These are phyloP conservation scores for Taxillus chinensis DNA, from an alignment of 164 flowering plant genomes.

Conservation along the genomic window DNA sequence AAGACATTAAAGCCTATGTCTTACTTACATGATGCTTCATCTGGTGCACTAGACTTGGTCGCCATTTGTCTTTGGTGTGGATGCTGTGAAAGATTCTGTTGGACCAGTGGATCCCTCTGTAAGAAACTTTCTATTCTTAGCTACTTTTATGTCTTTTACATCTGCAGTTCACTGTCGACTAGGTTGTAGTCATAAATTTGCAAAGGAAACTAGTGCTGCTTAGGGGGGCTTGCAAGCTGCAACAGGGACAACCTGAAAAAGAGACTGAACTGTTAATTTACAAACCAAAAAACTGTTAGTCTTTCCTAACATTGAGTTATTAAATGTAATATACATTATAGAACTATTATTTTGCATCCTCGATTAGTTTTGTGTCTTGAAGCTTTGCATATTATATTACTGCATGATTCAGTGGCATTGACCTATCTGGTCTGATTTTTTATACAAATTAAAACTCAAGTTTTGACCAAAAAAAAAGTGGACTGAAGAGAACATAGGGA, in stretches of 20 bases:
- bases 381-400: not conserved
- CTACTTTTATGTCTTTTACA: not conserved
- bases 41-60: conserved; percentile 59
- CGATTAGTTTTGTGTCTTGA: not conserved
- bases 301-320: too few relatives aligned
- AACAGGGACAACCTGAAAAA: not conserved
- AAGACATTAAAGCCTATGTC: not conserved
- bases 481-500: not conserved
- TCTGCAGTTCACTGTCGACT: not conserved
- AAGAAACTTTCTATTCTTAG: conserved; percentile 17
- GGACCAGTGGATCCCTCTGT: conserved; percentile 41
- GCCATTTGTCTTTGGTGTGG: conserved; percentile 44
- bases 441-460: not conserved
- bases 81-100: conserved; percentile 16
- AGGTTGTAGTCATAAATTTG: not conserved
- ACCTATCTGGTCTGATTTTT: not conserved
- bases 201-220: not conserved
- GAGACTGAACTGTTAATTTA: not conserved
- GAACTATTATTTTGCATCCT: not conserved
- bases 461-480: not conserved
- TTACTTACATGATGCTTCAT: conserved; percentile 3
- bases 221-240: not conserved
- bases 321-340: too few relatives aligned
- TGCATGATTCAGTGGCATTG: not conserved
- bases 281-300: not conserved